Conservation (phyloP, 768 basidiomycete genomes). For the Lentinula sp. region DNA sequence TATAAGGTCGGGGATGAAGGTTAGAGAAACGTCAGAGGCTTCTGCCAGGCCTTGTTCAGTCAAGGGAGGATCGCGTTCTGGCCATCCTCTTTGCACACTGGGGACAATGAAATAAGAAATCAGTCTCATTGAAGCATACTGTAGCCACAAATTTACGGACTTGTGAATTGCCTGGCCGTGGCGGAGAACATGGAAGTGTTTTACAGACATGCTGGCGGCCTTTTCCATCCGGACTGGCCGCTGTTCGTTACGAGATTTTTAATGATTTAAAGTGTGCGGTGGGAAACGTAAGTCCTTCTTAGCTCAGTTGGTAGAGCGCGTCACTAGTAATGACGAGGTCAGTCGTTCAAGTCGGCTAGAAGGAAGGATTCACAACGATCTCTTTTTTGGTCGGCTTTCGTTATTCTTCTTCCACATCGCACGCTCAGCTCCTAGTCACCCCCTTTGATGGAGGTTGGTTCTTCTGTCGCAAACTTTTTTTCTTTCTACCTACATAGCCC, state of each 20-base stretch:
- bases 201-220: not conserved
- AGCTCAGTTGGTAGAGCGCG: slow-evolving; percentile 55
- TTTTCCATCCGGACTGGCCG: too few relatives aligned
- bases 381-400: not conserved
- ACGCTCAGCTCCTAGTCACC: not conserved
- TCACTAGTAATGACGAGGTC: slow-evolving; percentile 34
- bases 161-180: slow-evolving; percentile 13
- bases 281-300: slow-evolving; percentile 28
- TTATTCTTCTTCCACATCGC: too few relatives aligned
- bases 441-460: slow-evolving; percentile 5
- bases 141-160: not conserved
- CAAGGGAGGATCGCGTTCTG: slow-evolving; percentile 13
- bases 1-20: slow-evolving; percentile 12
- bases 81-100: slow-evolving; percentile 14
- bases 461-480: not conserved
- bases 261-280: too few relatives aligned
- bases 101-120: not conserved
- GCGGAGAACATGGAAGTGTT: slow-evolving; percentile 10
- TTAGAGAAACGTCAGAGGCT: slow-evolving; percentile 1
- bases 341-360: slow-evolving; percentile 7
- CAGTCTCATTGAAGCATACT: too few relatives aligned
- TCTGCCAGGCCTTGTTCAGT: slow-evolving; percentile 11
- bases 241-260: too few relatives aligned
- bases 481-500: too few relatives aligned
- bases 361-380: not conserved